Percentiles rank a stretch among this genome's conserved stretches.
Conservation (phyloP, 2,329 filamentous ascomycete genomes). For the Cyclaneusma minus region DNA sequence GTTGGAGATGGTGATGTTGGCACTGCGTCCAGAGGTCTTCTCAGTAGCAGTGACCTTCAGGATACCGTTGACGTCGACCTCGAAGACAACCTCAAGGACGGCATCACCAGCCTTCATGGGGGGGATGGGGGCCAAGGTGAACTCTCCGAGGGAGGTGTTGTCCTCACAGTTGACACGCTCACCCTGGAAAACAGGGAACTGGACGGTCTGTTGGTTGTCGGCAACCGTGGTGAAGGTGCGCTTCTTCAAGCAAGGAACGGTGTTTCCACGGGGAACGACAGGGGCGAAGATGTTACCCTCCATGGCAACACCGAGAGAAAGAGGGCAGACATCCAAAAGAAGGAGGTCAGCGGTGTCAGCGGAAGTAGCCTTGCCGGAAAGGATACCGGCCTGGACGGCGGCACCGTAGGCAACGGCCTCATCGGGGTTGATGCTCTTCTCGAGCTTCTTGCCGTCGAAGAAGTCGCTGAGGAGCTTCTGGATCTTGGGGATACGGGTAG, state of each 20-base stretch:
- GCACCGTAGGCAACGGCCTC: constrained; percentile 99
- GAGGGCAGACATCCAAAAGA: constrained; percentile 87
- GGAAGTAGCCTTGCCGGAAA: constrained; percentile 93
- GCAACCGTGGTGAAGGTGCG: constrained; percentile 76
- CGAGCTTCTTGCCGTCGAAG: constrained; percentile 99
- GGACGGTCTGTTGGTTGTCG: constrained; percentile 63
- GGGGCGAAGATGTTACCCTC: constrained; percentile 98
- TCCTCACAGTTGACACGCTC: constrained; percentile 97
- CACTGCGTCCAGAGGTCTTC: constrained; percentile 93
- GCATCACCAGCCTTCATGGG: constrained; percentile 90
- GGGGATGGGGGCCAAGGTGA: constrained; percentile 80
- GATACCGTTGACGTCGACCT: constrained; percentile 99
- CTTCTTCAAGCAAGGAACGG: constrained; percentile 72
- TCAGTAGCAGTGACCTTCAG: constrained; percentile 98
- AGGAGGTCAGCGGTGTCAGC: constrained; percentile 90
- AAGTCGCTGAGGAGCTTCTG: constrained; percentile 99
- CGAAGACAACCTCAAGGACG: constrained; percentile 94
- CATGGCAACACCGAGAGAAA: constrained; percentile 98
- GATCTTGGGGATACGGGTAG: constrained; percentile 95
- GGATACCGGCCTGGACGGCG: constrained; percentile 95
- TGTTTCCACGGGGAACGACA: constrained; percentile 68
- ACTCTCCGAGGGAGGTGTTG: constrained; percentile 95
- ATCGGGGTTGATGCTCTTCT: constrained; percentile 99
- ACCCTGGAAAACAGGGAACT: constrained; percentile 91
- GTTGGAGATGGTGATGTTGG: constrained; percentile 99